phyloP scores from a whole-genome alignment of 352 stramenopile genomes.

The Thalassiosira livingstoniorum region DNA sequence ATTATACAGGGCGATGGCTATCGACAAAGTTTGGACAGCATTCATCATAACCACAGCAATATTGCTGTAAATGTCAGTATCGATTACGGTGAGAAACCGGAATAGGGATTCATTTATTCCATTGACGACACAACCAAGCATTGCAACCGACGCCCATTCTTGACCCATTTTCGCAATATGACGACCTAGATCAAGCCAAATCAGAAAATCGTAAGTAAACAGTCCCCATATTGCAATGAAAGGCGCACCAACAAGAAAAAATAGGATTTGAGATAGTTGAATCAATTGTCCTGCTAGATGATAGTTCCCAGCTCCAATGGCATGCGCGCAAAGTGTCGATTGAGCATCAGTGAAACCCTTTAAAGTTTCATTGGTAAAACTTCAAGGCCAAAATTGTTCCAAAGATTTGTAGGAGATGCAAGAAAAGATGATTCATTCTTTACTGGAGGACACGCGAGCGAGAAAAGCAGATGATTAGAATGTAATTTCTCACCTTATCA shows the following conservation, averaged over 20 bases:
- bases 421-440: no score
- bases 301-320: constrained; percentile 32
- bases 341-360: constrained; percentile 34
- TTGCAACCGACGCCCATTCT: constrained; percentile 17
- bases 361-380: constrained; percentile 19
- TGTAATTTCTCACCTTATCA: constrained; percentile 9
- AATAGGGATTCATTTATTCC: constrained; percentile 29
- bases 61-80: constrained; percentile 30
- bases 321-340: constrained; percentile 19
- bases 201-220: constrained; percentile 35
- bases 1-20: constrained; percentile 18
- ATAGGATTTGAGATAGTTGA: constrained; percentile 26
- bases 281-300: constrained; percentile 31
- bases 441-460: no score
- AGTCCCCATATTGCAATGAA: constrained; percentile 14
- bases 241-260: constrained; percentile 1
- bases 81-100: constrained; percentile 33
- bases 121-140: constrained; percentile 8
- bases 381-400: no score
- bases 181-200: constrained; percentile 31
- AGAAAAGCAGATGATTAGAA: background rate
- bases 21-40: constrained; percentile 16
- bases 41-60: constrained; percentile 28
- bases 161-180: constrained; percentile 32
- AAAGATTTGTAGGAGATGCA: no score